Conservation (phyloP, 2,329 filamentous ascomycete species). For the Tympanopsis confertula region DNA sequence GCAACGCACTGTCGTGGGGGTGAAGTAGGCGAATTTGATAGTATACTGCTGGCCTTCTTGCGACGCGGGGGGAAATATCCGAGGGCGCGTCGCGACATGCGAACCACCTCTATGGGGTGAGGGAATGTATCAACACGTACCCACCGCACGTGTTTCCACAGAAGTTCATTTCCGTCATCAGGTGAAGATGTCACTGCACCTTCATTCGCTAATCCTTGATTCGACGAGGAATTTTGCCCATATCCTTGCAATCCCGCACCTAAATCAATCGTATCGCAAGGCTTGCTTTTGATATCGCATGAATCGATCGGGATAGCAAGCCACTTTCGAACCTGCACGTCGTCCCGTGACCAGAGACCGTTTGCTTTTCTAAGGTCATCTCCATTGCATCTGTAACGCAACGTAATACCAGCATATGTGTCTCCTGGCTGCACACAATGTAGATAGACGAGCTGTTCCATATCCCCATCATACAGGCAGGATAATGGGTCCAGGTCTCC, state of each 20-base stretch:
- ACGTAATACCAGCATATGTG: constrained; percentile 80
- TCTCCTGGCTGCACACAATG: constrained; percentile 75
- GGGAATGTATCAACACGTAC: constrained; percentile 62
- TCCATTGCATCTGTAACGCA: constrained; percentile 79
- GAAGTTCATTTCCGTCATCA: constrained; percentile 43
- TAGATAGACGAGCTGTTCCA: constrained; percentile 78
- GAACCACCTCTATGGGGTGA: constrained; percentile 71
- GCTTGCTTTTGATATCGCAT: constrained; percentile 70
- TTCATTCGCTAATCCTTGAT: constrained; percentile 21
- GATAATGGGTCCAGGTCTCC: constrained; percentile 28
- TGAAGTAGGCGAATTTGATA: constrained; percentile 51
- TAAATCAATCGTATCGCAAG: constrained; percentile 34
- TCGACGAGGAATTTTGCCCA: constrained; percentile 26
- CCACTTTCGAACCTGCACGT: constrained; percentile 70
- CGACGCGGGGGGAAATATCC: constrained; percentile 86
- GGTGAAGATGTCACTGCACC: constrained; percentile 12
- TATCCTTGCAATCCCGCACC: constrained; percentile 11
- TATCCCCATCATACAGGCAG: constrained; percentile 45
- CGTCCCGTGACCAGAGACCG: constrained; percentile 88
- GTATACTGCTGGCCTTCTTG: constrained; percentile 61
- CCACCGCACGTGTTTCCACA: constrained; percentile 84
- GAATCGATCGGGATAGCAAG: constrained; percentile 81
- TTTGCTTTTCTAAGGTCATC: constrained; percentile 79
- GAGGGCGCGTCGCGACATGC: constrained; percentile 67
- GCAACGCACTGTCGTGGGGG: constrained; percentile 60